phyloP scores from a whole-genome alignment of 169 alveolate genomes.

The Plasmodium knowlesi region DNA sequence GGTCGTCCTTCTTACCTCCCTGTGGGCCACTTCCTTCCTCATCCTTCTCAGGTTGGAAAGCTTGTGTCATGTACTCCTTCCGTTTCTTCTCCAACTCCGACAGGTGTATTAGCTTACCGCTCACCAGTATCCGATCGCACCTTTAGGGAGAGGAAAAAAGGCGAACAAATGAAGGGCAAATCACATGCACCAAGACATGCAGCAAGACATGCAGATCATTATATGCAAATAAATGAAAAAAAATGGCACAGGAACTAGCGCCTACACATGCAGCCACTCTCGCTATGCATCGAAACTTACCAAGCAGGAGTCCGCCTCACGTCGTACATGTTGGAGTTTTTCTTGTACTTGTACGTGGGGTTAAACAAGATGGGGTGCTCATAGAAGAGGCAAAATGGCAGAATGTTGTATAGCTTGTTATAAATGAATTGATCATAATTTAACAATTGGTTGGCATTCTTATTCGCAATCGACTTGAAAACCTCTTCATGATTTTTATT shows the following conservation, averaged over 20 bases:
- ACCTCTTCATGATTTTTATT: conserved; percentile 71
- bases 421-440: conserved; percentile 69
- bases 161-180: not conserved
- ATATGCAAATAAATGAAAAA: not conserved
- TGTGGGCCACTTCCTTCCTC: too few species aligned
- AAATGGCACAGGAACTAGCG: not conserved
- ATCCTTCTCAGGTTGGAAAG: not conserved
- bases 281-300: not conserved
- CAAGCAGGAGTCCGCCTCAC: conserved; percentile 72
- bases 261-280: not conserved
- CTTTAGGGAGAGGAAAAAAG: not conserved
- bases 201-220: not conserved
- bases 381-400: conserved; percentile 61
- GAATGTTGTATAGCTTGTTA: conserved; percentile 53
- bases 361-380: conserved; percentile 61
- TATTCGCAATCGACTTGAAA: conserved; percentile 31
- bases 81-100: conserved; percentile 72
- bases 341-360: conserved; percentile 73
- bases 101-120: conserved; percentile 69
- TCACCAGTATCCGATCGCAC: conserved; percentile 64
- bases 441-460: conserved; percentile 21
- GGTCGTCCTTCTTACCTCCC: too few species aligned
- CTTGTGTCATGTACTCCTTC: not conserved
- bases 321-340: conserved; percentile 70
- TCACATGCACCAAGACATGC: too few species aligned